Base-by-base conservation (phyloP, 2,329 filamentous ascomycete species). In the Epichloe sibirici region DNA sequence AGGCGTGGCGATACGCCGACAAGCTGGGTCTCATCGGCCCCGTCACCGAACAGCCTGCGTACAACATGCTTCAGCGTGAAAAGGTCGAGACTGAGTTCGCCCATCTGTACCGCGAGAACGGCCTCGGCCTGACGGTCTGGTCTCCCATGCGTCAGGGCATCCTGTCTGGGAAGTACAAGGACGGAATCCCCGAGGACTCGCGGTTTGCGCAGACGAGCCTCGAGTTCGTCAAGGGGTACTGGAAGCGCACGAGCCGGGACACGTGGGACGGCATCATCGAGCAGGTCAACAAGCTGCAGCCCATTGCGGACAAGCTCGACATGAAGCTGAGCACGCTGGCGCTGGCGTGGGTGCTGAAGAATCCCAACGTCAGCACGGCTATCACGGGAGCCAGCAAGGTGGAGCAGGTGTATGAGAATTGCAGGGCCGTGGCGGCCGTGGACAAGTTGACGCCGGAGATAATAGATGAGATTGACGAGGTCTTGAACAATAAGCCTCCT, bases 131-230 rank as follows among this genome's bases (percentile, higher is more conserved):
- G 40, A 85, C 82, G 12, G 76, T 78, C 54, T 86, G 77, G 67
- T 81, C 75, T 3, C 83, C 82, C 2, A 67, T 86, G 61, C 63
- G 64, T 45, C 63, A 67, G 49, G 82, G 82, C 21, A 72, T 85
- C 55, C 68, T 86, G 56, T 81, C 80, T 0, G 83, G 82, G 46
- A 86, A 86, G 66, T 86, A 86, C 68, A 82, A 79, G 63, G 69
- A 82, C 58, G 79, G 78, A 31, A 77, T 83, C 42, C 80, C 81
- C 4, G 68, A 75, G 4, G 76, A 76, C 56, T 81, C 77, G n/a
- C 72, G 83, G 31, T 71, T 83, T 53, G 74, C 75, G 12, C 72
- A 74, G 59, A 74, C 74, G 43, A 70, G 76, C 49, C 74, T 83
- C 55, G 71, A 75, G 50, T 83, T 76, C 62, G 73, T 83, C 58